Conservation (phyloP, 2,329 filamentous ascomycete genomes). For the Pestalotiopsis sp. region DNA sequence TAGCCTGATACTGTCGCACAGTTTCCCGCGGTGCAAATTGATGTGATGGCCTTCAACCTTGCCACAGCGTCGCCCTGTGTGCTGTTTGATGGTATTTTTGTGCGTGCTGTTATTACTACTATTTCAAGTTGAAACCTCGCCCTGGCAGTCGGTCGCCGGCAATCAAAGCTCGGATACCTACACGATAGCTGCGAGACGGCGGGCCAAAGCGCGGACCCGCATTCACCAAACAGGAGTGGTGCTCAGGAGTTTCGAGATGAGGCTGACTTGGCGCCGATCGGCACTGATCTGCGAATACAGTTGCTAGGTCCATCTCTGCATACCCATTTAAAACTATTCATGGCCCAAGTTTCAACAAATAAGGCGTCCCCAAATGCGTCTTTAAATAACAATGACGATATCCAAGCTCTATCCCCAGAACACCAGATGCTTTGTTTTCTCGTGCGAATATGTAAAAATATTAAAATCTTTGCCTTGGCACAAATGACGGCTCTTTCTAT, state of each 20-base stretch:
- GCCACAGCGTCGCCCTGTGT: background rate
- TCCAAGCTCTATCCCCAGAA: background rate
- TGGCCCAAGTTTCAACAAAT: background rate
- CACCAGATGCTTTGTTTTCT: too few relatives aligned
- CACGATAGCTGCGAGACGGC: background rate
- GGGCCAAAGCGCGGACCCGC: background rate
- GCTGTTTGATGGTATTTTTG: background rate
- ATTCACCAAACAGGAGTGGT: background rate
- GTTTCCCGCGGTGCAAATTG: background rate
- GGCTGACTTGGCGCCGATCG: background rate
- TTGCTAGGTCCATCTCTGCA: background rate
- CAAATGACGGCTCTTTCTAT: too few relatives aligned
- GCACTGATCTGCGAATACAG: background rate
- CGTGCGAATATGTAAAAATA: too few relatives aligned
- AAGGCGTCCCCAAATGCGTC: background rate
- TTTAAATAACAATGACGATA: background rate
- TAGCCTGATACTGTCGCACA: background rate
- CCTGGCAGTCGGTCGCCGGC: background rate
- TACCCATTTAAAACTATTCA: background rate
- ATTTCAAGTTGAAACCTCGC: background rate
- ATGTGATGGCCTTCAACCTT: background rate
- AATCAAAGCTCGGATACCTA: background rate
- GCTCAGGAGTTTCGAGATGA: background rate
- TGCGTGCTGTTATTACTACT: too few relatives aligned
- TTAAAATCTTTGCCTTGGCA: too few relatives aligned